phyloP scores from a whole-genome alignment of 1,284 basidiomycete genomes.

The Fomitopsis pinicola region DNA sequence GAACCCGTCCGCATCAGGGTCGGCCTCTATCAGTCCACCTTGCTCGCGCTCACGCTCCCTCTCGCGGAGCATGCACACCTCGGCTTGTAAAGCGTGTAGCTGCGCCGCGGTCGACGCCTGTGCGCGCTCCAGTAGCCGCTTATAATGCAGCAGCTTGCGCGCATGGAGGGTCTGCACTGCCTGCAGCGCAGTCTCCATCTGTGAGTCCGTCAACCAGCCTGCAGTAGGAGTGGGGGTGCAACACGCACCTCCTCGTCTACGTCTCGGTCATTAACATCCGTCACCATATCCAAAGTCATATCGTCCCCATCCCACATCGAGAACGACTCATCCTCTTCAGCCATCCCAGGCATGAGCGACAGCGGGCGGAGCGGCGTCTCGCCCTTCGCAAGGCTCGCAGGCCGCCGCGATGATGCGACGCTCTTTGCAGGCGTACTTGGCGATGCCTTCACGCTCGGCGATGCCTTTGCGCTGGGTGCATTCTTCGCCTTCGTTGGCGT shows the following conservation, averaged over 20 bases:
- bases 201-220: conserved; percentile 1
- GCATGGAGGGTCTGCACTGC: conserved; percentile 55
- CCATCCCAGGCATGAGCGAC: conserved; percentile 13
- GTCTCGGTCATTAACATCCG: conserved; percentile 59
- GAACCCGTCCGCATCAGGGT: conserved; percentile 33
- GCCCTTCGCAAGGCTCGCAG: conserved; percentile 7
- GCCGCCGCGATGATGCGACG: not conserved
- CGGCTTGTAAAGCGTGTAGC: conserved; percentile 74
- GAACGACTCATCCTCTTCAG: conserved; percentile 21
- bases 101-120: conserved; percentile 74
- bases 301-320: conserved; percentile 37
- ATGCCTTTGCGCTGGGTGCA: conserved; percentile 10
- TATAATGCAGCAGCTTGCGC: conserved; percentile 65
- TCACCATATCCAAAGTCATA: conserved; percentile 61
- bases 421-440: conserved; percentile 15
- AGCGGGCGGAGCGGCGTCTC: conserved; percentile 12
- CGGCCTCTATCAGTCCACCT: conserved; percentile 9
- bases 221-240: not conserved
- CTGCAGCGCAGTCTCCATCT: conserved; percentile 59
- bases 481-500: conserved; percentile 6
- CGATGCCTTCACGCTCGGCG: conserved; percentile 13
- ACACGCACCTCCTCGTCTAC: conserved; percentile 62
- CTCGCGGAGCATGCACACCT: conserved; percentile 54
- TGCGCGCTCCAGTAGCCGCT: conserved; percentile 69
- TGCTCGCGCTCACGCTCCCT: conserved; percentile 27